phyloP scores from a whole-genome alignment of 1,139 yeast genomes.

The Pichia sp. region DNA sequence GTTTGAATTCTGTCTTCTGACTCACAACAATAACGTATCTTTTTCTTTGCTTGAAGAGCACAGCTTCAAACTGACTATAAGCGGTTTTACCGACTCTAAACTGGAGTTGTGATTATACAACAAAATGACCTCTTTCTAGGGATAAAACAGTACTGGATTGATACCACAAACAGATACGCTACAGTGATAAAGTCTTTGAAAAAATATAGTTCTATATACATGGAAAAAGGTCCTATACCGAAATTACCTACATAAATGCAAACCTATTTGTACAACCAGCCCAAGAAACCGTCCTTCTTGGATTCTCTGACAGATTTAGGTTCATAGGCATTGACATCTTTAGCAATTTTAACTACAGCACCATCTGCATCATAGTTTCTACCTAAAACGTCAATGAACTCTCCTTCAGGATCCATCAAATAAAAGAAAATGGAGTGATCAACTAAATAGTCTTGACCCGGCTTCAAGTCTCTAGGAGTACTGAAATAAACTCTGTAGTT shows the following conservation, averaged over 20 bases:
- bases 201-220: background rate
- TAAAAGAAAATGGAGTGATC: slow-evolving; percentile 96
- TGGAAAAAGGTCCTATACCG: background rate
- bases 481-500: slow-evolving; percentile 89
- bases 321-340: slow-evolving; percentile 69
- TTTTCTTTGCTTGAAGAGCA: no score
- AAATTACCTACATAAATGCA: no score
- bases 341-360: slow-evolving; percentile 71
- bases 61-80: no score
- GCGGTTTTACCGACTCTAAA: no score
- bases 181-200: no score
- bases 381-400: slow-evolving; percentile 89
- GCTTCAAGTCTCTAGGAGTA: slow-evolving; percentile 87
- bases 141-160: no score
- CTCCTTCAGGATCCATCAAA: slow-evolving; percentile 94
- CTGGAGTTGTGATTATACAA: no score
- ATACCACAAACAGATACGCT: no score
- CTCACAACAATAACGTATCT: no score
- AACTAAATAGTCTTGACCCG: slow-evolving; percentile 93
- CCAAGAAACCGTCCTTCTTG: slow-evolving; percentile 43
- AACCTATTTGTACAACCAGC: slow-evolving; percentile 25
- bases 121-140: no score
- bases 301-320: slow-evolving; percentile 57
- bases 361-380: slow-evolving; percentile 76
- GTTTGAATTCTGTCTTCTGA: no score